phyloP scores from a whole-genome alignment of 2,329 filamentous ascomycete species.

The Trichoderma simmonsii region DNA sequence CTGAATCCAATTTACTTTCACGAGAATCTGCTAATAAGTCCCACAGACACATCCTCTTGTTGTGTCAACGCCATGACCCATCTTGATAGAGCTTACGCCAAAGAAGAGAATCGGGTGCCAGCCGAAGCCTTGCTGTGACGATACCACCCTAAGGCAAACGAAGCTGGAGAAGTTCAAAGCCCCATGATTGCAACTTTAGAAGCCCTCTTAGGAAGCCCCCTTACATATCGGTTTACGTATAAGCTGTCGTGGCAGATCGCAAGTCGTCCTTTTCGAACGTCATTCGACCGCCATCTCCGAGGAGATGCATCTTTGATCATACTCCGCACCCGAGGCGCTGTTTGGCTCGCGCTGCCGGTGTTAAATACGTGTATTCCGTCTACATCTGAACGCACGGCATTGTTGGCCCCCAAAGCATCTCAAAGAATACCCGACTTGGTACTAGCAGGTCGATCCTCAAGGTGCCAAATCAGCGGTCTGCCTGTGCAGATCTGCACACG shows the following conservation, averaged over 20 bases:
- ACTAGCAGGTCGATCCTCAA: not conserved
- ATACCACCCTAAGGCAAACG: not conserved
- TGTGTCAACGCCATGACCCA: not conserved
- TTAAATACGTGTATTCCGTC: not conserved
- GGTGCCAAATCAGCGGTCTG: not conserved
- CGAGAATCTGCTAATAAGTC: not conserved
- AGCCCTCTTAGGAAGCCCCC: not conserved
- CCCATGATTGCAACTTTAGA: not conserved
- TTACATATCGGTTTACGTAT: not conserved
- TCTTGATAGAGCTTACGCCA: not conserved
- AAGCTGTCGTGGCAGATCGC: not conserved
- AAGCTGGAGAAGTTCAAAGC: not conserved
- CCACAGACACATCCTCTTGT: not conserved
- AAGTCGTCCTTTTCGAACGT: not conserved
- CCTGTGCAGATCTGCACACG: not conserved
- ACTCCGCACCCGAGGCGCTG: not conserved
- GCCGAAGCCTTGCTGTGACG: not conserved
- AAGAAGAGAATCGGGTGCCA: not conserved
- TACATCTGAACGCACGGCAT: not conserved
- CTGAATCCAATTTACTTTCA: not conserved
- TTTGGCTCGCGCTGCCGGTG: not conserved
- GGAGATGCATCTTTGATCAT: not conserved
- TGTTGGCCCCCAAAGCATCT: not conserved
- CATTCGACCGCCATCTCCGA: not conserved
- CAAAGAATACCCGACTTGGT: not conserved